These are phyloP conservation scores for Berberis thunbergii DNA, from an alignment of 164 flowering plant genomes.

Conservation along the genomic window DNA sequence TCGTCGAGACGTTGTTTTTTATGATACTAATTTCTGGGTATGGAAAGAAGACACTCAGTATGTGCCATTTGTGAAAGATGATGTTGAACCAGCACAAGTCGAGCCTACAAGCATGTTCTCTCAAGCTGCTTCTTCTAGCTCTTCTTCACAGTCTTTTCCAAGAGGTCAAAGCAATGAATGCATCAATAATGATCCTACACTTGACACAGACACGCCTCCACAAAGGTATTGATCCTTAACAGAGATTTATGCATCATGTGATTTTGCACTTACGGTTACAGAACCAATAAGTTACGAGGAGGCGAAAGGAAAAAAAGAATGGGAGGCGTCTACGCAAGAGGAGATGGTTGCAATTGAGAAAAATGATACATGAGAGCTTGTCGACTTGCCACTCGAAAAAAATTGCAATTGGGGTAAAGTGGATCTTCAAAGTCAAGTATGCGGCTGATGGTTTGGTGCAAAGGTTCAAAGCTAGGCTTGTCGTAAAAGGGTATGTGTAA, in stretches of 20 bases:
- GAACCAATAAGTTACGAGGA: neutral
- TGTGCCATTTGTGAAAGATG: too few species aligned
- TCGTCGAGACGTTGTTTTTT: too few species aligned
- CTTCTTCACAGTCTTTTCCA: neutral
- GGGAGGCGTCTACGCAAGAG: too few species aligned
- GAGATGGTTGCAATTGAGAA: too few species aligned
- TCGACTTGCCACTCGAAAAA: too few species aligned
- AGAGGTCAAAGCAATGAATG: neutral
- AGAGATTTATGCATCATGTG: neutral
- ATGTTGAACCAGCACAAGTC: too few species aligned
- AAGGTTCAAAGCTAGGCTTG: neutral
- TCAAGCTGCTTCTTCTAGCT: too few species aligned
- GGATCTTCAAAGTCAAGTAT: slow-evolving; percentile 1
- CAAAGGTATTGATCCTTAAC: neutral
- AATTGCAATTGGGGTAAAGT: neutral
- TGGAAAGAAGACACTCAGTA: too few species aligned
- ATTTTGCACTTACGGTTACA: neutral
- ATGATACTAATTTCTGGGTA: too few species aligned
- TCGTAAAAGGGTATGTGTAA: slow-evolving; percentile 1
- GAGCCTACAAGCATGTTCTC: too few species aligned
- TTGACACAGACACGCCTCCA: neutral
- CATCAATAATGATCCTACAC: neutral
- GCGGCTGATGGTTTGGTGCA: neutral
- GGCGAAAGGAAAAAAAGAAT: neutral
- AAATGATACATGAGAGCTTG: too few species aligned